Conservation (phyloP, 805 yeast species). For the Isabelozyma gotoi region DNA sequence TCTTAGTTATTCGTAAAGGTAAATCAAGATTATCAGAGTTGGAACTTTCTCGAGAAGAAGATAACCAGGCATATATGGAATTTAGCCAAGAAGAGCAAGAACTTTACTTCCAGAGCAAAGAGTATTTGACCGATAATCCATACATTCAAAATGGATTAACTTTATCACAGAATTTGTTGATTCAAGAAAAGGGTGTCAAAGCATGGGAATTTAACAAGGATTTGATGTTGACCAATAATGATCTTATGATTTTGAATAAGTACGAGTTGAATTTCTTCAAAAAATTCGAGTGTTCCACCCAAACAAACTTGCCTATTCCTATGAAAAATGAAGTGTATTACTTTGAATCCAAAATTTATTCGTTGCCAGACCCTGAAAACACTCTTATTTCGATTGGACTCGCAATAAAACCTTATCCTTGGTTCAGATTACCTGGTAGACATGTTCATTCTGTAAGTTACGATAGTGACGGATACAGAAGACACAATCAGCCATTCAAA, state of each 20-base stretch:
- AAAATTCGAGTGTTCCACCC: slow-evolving; percentile 64
- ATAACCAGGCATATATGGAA: slow-evolving; percentile 53
- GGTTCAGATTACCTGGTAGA: slow-evolving; percentile 90
- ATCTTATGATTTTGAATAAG: slow-evolving; percentile 63
- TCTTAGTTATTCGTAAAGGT: neutral
- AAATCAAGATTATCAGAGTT: neutral
- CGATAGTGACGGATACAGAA: slow-evolving; percentile 78
- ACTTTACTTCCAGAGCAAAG: slow-evolving; percentile 65
- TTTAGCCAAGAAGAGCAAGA: slow-evolving; percentile 70
- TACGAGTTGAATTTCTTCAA: slow-evolving; percentile 57
- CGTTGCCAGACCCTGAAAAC: slow-evolving; percentile 54
- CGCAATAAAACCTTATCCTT: slow-evolving; percentile 86
- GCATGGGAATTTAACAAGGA: slow-evolving; percentile 86
- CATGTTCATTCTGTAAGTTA: slow-evolving; percentile 84
- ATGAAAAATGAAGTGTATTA: slow-evolving; percentile 81
- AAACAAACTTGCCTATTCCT: slow-evolving; percentile 85
- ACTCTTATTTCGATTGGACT: slow-evolving; percentile 74
- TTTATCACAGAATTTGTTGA: slow-evolving; percentile 59
- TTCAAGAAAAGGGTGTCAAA: slow-evolving; percentile 82
- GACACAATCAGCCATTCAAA: slow-evolving; percentile 75
- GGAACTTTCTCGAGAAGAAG: slow-evolving; percentile 58
- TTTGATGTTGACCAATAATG: slow-evolving; percentile 53
- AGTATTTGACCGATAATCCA: slow-evolving; percentile 36
- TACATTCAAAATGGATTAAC: slow-evolving; percentile 42
- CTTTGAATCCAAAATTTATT: slow-evolving; percentile 83